Conservation (phyloP, 1,139 yeast species). For the Geotrichum klebahnii region DNA sequence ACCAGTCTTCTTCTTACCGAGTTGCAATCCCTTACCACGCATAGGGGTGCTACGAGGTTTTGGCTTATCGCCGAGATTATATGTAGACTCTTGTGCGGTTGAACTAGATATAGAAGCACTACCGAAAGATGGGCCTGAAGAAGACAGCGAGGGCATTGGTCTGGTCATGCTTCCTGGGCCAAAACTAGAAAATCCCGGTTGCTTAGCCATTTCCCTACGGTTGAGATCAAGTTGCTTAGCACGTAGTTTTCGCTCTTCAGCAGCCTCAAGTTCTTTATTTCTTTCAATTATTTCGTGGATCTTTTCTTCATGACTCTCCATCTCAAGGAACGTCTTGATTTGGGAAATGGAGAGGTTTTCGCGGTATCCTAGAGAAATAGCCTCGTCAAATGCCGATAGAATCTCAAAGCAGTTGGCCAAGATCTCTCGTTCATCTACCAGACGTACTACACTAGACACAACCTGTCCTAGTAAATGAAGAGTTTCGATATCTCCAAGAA, state of each 20-base stretch:
- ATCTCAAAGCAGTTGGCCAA: constrained; percentile 83
- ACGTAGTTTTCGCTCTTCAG: constrained; percentile 92
- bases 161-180: not conserved
- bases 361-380: constrained; percentile 81
- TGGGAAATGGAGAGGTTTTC: constrained; percentile 81
- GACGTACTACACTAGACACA: constrained; percentile 69
- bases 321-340: constrained; percentile 83
- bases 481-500: constrained; percentile 91
- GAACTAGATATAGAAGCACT: constrained; percentile 24
- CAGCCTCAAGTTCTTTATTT: constrained; percentile 94
- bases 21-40: constrained; percentile 73
- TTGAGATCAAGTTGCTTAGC: constrained; percentile 80
- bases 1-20: constrained; percentile 59
- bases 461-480: constrained; percentile 80
- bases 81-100: constrained; percentile 28
- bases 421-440: constrained; percentile 78
- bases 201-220: constrained; percentile 4
- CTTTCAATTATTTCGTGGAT: constrained; percentile 96
- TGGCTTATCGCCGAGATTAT: constrained; percentile 27
- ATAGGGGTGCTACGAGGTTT: constrained; percentile 36
- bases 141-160: not conserved
- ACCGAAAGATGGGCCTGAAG: not conserved
- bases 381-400: constrained; percentile 89
- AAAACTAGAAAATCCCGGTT: not conserved
- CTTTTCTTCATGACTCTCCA: constrained; percentile 98